Percentiles rank a stretch among this genome's conserved stretches.
phyloP scores from a whole-genome alignment of 2,329 filamentous ascomycete genomes.

The Kalaharituber pfeilii region DNA sequence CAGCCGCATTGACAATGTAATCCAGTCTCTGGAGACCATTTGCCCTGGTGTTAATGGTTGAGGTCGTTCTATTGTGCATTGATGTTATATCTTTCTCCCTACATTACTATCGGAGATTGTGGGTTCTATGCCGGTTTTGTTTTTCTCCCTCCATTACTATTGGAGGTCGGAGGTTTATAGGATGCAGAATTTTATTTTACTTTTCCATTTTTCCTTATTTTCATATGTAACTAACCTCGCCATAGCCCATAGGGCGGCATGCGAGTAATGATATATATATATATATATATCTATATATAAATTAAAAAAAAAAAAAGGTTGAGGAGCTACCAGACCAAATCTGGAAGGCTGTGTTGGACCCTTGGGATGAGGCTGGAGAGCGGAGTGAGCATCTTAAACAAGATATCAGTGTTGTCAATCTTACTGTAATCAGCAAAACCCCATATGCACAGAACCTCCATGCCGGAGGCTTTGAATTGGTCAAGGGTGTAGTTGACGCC shows the following conservation, averaged over 20 bases:
- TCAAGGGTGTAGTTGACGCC: conserved; percentile 39
- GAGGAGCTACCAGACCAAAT: conserved; percentile 10
- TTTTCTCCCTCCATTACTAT: too few species aligned
- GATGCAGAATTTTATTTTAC: too few species aligned
- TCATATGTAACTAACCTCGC: too few species aligned
- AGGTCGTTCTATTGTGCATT: too few species aligned
- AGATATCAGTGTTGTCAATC: not conserved
- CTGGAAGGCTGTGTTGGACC: conserved; percentile 1
- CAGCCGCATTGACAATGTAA: conserved; percentile 43
- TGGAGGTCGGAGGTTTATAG: not conserved
- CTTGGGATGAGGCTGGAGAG: conserved; percentile 3
- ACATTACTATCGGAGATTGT: too few species aligned
- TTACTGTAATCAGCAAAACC: conserved; percentile 43
- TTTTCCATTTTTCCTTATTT: too few species aligned
- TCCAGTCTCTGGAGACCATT: conserved; percentile 44
- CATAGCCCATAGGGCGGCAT: too few species aligned
- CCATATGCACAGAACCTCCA: conserved; percentile 44
- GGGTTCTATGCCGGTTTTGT: too few species aligned
- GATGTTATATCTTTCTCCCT: too few species aligned
- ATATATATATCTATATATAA: not conserved
- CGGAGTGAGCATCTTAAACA: not conserved
- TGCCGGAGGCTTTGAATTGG: conserved; percentile 34
- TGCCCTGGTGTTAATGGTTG: conserved; percentile 18
- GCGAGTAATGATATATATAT: too few species aligned
- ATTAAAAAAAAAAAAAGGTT: too few species aligned